These are phyloP conservation scores for Cavenderia fasciculata DNA, from an alignment of 78 protist species.

Conservation along the genomic window DNA sequence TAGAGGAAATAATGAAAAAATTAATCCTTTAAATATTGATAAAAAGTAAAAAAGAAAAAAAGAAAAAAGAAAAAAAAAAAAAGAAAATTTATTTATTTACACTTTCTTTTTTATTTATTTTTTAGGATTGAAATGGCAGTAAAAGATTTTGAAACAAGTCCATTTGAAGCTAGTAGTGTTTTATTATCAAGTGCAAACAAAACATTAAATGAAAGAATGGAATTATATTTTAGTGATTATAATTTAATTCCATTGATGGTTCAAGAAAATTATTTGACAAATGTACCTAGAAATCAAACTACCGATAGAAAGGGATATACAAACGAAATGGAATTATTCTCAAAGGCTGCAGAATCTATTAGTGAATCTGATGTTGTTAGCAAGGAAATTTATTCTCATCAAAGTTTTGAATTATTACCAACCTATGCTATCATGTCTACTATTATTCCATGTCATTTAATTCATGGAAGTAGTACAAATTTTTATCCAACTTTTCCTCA, in stretches of 20 bases:
- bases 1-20: neutral
- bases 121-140: neutral
- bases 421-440: conserved; percentile 27
- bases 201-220: conserved; percentile 16
- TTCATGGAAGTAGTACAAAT: conserved; percentile 15
- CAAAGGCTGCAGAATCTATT: conserved; percentile 34
- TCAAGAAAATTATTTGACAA: conserved; percentile 78
- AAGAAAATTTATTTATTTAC: too few species aligned
- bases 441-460: neutral
- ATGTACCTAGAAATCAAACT: neutral
- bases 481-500: conserved; percentile 18
- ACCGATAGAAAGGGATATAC: too few species aligned
- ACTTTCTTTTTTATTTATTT: neutral
- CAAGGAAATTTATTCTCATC: neutral
- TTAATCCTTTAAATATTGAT: neutral
- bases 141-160: conserved; percentile 59
- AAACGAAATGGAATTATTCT: neutral
- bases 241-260: conserved; percentile 74
- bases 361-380: conserved; percentile 32
- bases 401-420: conserved; percentile 4
- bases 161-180: conserved; percentile 26
- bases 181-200: neutral
- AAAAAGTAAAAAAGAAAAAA: neutral
- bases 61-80: too few species aligned
- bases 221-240: conserved; percentile 62